These are phyloP conservation scores for Chaetothyriales sp. DNA, from an alignment of 2,329 filamentous ascomycete species.

Conservation along the genomic window DNA sequence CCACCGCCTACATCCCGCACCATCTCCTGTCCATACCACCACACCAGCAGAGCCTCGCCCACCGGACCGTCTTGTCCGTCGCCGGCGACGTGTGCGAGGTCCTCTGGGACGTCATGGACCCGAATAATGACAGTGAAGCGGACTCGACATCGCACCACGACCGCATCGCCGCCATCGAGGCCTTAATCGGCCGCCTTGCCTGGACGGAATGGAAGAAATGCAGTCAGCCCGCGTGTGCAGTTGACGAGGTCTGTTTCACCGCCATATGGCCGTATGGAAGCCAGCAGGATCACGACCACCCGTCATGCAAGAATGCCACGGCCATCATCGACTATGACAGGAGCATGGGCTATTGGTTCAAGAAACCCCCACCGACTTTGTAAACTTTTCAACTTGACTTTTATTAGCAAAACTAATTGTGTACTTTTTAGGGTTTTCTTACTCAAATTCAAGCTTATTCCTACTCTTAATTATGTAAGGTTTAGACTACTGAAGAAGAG, in stretches of 20 bases:
- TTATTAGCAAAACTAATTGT: no score
- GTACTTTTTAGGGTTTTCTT: no score
- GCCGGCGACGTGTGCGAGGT: slow-evolving; percentile 15
- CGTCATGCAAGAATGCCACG: slow-evolving; percentile 27
- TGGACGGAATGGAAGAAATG: slow-evolving; percentile 49
- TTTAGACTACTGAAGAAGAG: no score
- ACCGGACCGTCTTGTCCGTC: slow-evolving; percentile 4
- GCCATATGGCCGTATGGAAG: slow-evolving; percentile 49
- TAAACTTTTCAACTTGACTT: no score
- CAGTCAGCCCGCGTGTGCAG: slow-evolving; percentile 28
- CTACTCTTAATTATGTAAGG: no score
- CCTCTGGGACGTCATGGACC: slow-evolving; percentile 5
- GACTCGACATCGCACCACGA: background rate
- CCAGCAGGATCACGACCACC: slow-evolving; percentile 38
- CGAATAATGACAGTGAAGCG: background rate
- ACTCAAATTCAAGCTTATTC: no score
- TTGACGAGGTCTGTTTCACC: slow-evolving; percentile 44
- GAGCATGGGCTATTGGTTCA: background rate
- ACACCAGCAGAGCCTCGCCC: background rate
- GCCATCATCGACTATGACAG: background rate
- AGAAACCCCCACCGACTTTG: background rate
- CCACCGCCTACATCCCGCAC: background rate
- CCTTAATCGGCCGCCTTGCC: slow-evolving; percentile 35
- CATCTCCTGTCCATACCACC: background rate
- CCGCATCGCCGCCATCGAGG: slow-evolving; percentile 16